Percentiles rank a stretch among this genome's conserved stretches.
phyloP scores from a whole-genome alignment of 2,329 filamentous ascomycete species.

The Emmonsia crescens region DNA sequence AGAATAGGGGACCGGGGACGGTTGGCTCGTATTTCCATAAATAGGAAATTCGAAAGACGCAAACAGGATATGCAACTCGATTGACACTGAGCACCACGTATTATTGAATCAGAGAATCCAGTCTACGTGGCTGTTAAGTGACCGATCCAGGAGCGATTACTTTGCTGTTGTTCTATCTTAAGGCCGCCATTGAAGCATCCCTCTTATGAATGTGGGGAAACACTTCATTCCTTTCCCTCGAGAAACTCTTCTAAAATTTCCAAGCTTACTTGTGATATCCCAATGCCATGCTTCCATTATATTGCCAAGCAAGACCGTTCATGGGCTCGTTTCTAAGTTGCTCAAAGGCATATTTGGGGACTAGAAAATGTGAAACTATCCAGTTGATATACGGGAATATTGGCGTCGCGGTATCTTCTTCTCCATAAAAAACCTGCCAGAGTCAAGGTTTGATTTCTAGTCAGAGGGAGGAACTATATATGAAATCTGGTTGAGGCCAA shows the following conservation, averaged over 20 bases:
- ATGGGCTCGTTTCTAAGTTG: background rate
- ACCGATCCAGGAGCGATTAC: background rate
- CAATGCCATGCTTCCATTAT: background rate
- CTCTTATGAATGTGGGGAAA: background rate
- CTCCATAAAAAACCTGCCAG: too few relatives aligned
- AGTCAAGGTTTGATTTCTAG: too few relatives aligned
- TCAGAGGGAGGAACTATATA: too few relatives aligned
- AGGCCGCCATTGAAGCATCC: background rate
- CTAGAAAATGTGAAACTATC: background rate
- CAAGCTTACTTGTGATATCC: background rate
- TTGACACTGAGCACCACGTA: background rate
- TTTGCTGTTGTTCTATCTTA: background rate
- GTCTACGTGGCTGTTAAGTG: background rate
- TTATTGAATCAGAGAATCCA: background rate
- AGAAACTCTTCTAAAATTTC: background rate
- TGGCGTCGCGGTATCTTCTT: too few relatives aligned
- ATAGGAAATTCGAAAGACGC: background rate
- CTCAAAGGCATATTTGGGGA: background rate
- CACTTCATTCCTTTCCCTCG: background rate
- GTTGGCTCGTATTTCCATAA: background rate
- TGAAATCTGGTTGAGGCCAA: too few relatives aligned
- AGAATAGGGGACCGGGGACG: background rate
- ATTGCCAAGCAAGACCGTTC: background rate
- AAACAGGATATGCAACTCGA: background rate
- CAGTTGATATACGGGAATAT: too few relatives aligned